phyloP scores from a whole-genome alignment of 2,329 filamentous ascomycete genomes.

The Neonectria faginata region DNA sequence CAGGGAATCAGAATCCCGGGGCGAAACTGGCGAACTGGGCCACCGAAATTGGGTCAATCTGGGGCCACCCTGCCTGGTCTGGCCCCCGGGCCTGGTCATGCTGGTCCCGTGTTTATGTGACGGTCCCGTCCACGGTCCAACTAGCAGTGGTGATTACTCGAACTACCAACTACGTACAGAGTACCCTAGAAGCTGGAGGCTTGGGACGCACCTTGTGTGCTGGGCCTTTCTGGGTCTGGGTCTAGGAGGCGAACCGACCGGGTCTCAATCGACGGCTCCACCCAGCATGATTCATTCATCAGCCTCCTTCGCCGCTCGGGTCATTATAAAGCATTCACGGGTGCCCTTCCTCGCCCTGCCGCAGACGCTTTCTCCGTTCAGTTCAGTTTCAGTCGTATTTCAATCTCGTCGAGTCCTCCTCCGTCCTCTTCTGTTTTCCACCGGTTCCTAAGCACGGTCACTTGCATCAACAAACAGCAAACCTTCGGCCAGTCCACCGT shows the following conservation, averaged over 20 bases:
- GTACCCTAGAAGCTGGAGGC: constrained; percentile 7
- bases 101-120: constrained; percentile 25
- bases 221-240: constrained; percentile 11
- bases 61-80: constrained; percentile 24
- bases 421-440: constrained; percentile 28
- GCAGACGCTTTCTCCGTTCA: constrained; percentile 33
- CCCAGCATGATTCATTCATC: constrained; percentile 48
- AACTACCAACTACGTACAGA: constrained; percentile 3
- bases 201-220: constrained; percentile 13
- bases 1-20: no score
- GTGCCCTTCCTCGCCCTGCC: constrained; percentile 27
- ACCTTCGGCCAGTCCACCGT: constrained; percentile 5
- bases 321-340: constrained; percentile 42
- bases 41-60: constrained; percentile 31
- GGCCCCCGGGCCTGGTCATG: constrained; percentile 25
- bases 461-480: constrained; percentile 21
- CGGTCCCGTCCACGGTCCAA: background rate
- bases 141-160: background rate
- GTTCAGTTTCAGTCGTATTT: constrained; percentile 37
- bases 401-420: constrained; percentile 11
- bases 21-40: background rate
- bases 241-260: constrained; percentile 44
- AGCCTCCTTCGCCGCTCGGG: constrained; percentile 40
- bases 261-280: constrained; percentile 36
- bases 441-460: constrained; percentile 32